Conservation (phyloP, 257 asterid species). For the Plantago elongata region DNA sequence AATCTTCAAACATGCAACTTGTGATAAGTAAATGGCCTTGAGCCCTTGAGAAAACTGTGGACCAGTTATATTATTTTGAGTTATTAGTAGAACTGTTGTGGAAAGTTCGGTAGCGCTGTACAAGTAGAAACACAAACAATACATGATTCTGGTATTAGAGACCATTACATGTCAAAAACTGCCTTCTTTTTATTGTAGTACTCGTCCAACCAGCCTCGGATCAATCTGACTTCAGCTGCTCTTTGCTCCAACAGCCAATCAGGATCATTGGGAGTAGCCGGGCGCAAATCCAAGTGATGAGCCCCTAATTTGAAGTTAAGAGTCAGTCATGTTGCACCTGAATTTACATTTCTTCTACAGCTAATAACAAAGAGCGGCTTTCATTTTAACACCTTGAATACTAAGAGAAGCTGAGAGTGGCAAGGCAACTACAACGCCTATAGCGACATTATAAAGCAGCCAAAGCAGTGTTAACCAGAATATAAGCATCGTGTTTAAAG, state of each 20-base stretch:
- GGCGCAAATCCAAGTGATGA: constrained; percentile 87
- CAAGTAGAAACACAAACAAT: neutral
- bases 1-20: neutral
- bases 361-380: too few relatives aligned
- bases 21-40: neutral
- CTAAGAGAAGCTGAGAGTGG: too few relatives aligned
- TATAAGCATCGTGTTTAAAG: too few relatives aligned
- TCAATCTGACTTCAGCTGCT: constrained; percentile 51
- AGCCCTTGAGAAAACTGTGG: neutral
- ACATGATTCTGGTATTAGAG: neutral
- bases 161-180: constrained; percentile 29
- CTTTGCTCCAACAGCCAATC: constrained; percentile 84
- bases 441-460: neutral
- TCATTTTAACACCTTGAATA: too few relatives aligned
- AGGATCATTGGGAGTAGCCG: constrained; percentile 66
- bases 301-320: constrained; percentile 50
- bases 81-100: neutral
- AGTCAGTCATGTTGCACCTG: constrained; percentile 1
- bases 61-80: neutral
- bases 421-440: too few relatives aligned
- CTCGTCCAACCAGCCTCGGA: constrained; percentile 57
- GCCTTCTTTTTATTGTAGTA: constrained; percentile 36
- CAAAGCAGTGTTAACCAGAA: neutral
- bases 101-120: neutral
- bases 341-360: too few relatives aligned